Conservation (phyloP, 305 asterid species). For the Andrographis paniculata region DNA sequence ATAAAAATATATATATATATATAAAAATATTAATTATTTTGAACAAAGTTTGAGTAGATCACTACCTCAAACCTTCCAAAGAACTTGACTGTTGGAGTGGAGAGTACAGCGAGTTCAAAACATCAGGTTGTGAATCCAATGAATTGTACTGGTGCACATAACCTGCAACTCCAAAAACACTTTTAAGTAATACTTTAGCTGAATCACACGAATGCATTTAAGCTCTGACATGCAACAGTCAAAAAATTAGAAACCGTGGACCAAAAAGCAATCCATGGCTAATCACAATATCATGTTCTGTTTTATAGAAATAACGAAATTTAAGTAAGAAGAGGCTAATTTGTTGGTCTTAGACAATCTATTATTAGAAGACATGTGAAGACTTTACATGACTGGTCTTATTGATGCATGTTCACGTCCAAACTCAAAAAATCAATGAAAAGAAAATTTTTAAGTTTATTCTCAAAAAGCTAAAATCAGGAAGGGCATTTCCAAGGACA, state of each 20-base stretch:
- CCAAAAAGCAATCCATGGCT: conserved; percentile 10
- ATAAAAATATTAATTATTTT: too few species aligned
- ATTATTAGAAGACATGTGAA: background rate
- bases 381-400: conserved; percentile 11
- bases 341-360: conserved; percentile 3
- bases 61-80: conserved; percentile 81
- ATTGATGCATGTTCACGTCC: conserved; percentile 3
- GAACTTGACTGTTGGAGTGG: conserved; percentile 91
- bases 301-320: conserved; percentile 10
- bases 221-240: conserved; percentile 5
- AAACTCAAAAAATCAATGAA: conserved; percentile 11
- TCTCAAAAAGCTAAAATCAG: conserved; percentile 12
- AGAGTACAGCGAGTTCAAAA: conserved; percentile 84
- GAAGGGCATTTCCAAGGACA: conserved; percentile 4
- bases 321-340: conserved; percentile 6
- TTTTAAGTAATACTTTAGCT: conserved; percentile 19
- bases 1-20: too few species aligned
- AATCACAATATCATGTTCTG: conserved; percentile 1
- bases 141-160: conserved; percentile 88
- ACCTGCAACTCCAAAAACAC: conserved; percentile 46
- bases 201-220: background rate
- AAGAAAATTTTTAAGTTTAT: conserved; percentile 4
- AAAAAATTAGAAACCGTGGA: conserved; percentile 13
- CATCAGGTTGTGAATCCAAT: conserved; percentile 95
- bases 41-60: conserved; percentile 5